Base-by-base conservation (phyloP, 306 rosid species). In the Urtica urens region DNA sequence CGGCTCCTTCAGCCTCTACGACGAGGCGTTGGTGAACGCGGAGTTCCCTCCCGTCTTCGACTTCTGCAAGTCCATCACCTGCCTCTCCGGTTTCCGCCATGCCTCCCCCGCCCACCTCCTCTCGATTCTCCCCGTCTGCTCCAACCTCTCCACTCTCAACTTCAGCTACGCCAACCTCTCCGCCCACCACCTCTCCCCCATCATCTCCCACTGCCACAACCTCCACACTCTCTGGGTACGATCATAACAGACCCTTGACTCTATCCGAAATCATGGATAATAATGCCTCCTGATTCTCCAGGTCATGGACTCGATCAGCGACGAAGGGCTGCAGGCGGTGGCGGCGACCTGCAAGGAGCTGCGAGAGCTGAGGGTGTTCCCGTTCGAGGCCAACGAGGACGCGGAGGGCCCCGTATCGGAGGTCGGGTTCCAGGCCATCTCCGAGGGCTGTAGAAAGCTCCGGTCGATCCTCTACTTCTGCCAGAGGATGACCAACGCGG, bases 81-180 rank as follows among this genome's bases (percentile, higher is more conserved):
- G 92, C 64, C 79, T 87, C 2, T 87, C 96, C n/a, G 94, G 96
- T 39, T 87, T 87, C 65, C 70, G 78, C 72, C 86, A 82, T 2
- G 75, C 75, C 38, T 46, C 33, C 37, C 55, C 79, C 0, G 82
- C 79, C 45, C 72, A 76, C 62, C 67, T 87, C 1, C 81, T 86
- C 10, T 65, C 72, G 1, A 72, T 82, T 46, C 66, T 60, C 63
- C 92, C 90, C 0, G 84, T 77, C 18, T 87, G 94, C 10, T 57
- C 80, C 0, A 82, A 79, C 59, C 83, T 87, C 16, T 74, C 87
- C 7, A 67, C 81, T 4, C 63, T 87, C 71, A 77, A 87, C 59
- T 77, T 87, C 30, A 87, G 94, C 65, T 86, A 76, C 67, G 88
- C 86, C 0, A 63, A 72, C 60, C 65, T 86, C 46, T 62, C 35